Evolutionary conservation across 345 rosid genomes (phyloP).

Genomic region (Kernera saxatilis): DNA sequence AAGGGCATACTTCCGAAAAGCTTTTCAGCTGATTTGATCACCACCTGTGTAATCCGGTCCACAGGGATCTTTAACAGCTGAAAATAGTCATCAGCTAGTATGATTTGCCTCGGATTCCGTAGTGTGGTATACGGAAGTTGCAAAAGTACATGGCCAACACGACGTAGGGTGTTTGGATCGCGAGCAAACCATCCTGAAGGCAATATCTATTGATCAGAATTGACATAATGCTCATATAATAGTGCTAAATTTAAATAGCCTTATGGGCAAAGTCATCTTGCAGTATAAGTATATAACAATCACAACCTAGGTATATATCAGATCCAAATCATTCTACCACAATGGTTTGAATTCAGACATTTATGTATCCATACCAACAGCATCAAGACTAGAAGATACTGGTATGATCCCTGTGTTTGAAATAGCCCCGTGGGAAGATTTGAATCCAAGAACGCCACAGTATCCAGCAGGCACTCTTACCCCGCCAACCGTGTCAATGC

Average conservation of each 20-base stretch:
- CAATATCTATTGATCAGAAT: constrained; percentile 15
- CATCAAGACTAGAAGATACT: constrained; percentile 68
- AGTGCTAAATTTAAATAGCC: background rate
- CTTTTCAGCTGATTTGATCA: constrained; percentile 76
- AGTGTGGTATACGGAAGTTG: constrained; percentile 80
- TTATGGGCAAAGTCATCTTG: background rate
- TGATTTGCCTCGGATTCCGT: constrained; percentile 79
- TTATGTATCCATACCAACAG: constrained; percentile 61
- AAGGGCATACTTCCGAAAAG: constrained; percentile 80
- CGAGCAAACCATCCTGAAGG: constrained; percentile 87
- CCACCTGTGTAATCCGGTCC: constrained; percentile 65
- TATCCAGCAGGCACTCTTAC: constrained; percentile 86
- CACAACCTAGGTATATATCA: constrained; percentile 1
- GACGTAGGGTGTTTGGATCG: constrained; percentile 68
- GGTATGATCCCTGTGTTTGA: constrained; percentile 56
- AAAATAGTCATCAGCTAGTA: constrained; percentile 90
- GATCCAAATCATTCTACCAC: background rate
- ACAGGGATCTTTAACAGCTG: constrained; percentile 61
- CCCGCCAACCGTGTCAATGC: constrained; percentile 84
- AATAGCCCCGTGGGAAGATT: constrained; percentile 70
- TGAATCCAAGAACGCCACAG: constrained; percentile 84
- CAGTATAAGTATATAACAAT: background rate
- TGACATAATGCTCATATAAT: background rate
- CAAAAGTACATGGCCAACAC: constrained; percentile 85
- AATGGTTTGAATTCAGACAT: background rate